phyloP scores from a whole-genome alignment of 2,329 filamentous ascomycete species.

The Eurotiales sp. region DNA sequence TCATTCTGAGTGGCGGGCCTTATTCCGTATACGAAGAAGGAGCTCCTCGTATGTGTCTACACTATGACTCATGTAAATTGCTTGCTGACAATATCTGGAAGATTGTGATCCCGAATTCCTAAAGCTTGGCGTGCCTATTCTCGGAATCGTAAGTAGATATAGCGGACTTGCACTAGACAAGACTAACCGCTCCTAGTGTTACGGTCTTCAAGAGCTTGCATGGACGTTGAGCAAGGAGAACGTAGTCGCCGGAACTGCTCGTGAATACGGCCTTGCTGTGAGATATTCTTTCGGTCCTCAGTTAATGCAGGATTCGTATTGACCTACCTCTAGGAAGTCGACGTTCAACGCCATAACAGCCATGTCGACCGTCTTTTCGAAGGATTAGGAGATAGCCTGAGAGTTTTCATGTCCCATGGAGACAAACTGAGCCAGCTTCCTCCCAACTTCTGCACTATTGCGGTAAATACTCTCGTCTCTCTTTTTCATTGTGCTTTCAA shows the following conservation, averaged over 20 bases:
- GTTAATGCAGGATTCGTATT: neutral
- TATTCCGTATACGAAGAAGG: conserved; percentile 78
- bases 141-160: conserved; percentile 45
- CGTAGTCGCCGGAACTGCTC: conserved; percentile 63
- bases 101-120: conserved; percentile 71
- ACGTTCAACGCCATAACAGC: neutral
- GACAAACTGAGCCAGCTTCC: conserved; percentile 71
- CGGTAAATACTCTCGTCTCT: conserved; percentile 26
- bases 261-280: no score
- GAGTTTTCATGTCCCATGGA: conserved; percentile 29
- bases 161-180: conserved; percentile 22
- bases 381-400: neutral
- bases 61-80: no score
- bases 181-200: conserved; percentile 44
- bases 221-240: conserved; percentile 63
- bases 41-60: conserved; percentile 56
- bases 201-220: conserved; percentile 66
- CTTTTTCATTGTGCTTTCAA: conserved; percentile 44
- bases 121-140: conserved; percentile 50
- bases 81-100: neutral
- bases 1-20: conserved; percentile 43
- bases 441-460: conserved; percentile 68
- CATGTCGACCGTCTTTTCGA: conserved; percentile 16
- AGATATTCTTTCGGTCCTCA: neutral
- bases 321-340: conserved; percentile 41